These are phyloP conservation scores for Lepiota venenata DNA, from an alignment of 768 basidiomycete genomes.

Conservation along the genomic window DNA sequence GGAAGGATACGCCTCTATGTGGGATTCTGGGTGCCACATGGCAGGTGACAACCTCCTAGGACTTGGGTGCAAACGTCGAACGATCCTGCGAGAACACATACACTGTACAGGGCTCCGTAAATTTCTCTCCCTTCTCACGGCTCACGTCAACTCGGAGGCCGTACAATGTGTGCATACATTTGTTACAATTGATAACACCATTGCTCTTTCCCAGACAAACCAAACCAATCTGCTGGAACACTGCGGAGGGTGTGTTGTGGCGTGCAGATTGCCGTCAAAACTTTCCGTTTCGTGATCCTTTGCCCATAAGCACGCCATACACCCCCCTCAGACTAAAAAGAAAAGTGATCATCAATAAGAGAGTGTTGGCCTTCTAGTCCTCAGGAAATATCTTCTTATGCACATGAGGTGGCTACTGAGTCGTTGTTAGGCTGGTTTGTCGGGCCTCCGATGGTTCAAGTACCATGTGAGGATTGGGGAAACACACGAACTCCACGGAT, in stretches of 20 bases:
- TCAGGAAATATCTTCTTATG: conserved; percentile 69
- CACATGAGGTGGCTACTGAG: conserved; percentile 76
- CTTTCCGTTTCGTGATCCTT: conserved; percentile 51
- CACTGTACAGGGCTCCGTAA: conserved; percentile 80
- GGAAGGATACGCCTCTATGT: conserved; percentile 58
- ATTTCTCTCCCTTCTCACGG: conserved; percentile 22
- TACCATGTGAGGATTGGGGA: conserved; percentile 66
- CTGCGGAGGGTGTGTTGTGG: conserved; percentile 71
- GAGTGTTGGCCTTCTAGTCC: conserved; percentile 29
- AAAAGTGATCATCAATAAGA: too few relatives aligned
- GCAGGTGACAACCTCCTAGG: conserved; percentile 82
- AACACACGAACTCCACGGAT: conserved; percentile 50
- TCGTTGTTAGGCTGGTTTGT: conserved; percentile 61
- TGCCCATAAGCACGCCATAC: background rate
- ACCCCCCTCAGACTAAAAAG: too few relatives aligned
- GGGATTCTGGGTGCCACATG: conserved; percentile 81
- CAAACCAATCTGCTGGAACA: conserved; percentile 75
- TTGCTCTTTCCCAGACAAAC: conserved; percentile 67
- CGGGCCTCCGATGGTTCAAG: conserved; percentile 69
- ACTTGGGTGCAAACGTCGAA: conserved; percentile 87
- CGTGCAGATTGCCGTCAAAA: conserved; percentile 61
- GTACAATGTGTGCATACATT: too few relatives aligned
- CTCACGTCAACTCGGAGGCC: too few relatives aligned
- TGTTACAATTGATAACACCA: too few relatives aligned
- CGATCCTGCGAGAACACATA: conserved; percentile 72